Evolutionary conservation across 202 grass and related monocot genomes (phyloP), one percentile per base, ranked within the genome.

Genomic region (Setaria viridis): DNA sequence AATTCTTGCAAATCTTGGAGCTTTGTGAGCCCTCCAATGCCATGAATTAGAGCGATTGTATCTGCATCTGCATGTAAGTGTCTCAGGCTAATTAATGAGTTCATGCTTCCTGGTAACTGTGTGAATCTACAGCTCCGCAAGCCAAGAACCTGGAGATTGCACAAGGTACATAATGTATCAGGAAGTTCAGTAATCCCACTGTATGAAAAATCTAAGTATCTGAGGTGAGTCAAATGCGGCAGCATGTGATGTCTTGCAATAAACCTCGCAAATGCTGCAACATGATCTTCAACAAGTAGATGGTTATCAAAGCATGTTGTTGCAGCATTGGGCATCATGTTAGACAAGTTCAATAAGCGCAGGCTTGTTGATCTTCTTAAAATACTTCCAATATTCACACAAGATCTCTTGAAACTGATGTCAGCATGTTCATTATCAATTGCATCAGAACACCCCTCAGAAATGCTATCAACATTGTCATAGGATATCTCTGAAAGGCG

Each of bases 141-240:
- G 50, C 65, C 62, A 55, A 93, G 76, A 66, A 87, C 81, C 53
- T 85, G 81, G 19, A 93, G 77, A 53, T 76, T 71, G 67, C 11
- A 93, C 56, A 88, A 34, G 12, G 29, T 64, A 9, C 43, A 90
- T 57, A 88, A 5, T 2, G 80, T 30, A 54, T 73, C 29, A 19
- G 91, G 87, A 59, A 93, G 16, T 47, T 21, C 32, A 0, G 19
- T 54, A 46, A 88, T 93, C 30, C 71, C 70, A 83, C 50, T 83
- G 68, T 54, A 78, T 2, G 88, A 93, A 13, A 93, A 32, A 37
- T 90, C 88, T 17, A 93, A 20, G 60, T 76, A 88, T 19, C 85
- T 69, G 14, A 93, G 78, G 74, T 93, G 73, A 4, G 11, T 63
- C 45, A 86, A 35, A 49, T 30, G 29, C 0, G 62, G 63, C 6